Evolutionary conservation across 2,329 filamentous ascomycete genomes (phyloP), one percentile per base, ranked within the genome.

Genomic region (Pseudocercospora macadamiae): DNA sequence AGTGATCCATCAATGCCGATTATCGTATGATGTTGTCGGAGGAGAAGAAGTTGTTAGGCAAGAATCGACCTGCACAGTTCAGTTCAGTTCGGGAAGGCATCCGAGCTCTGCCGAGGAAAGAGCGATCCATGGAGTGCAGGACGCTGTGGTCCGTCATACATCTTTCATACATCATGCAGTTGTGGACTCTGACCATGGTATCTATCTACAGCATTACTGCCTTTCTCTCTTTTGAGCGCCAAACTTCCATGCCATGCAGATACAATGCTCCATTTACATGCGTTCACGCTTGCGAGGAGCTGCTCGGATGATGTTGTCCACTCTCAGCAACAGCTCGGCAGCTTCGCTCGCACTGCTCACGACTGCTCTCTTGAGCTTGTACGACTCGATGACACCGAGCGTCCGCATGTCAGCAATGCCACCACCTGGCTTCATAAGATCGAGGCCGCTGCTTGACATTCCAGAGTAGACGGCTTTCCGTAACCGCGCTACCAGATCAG

Each of bases 301-400:
- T 52, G 91, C 90, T 62, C 93, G 88, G 75, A 99, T 97, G 75
- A 99, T 99, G 77, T 97, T 95, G 79, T 99, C 95, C 53, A 99
- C 95, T 73, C 95, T 86, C 66, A 99, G 82, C 64, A 99, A 84
- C 65, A 97, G 82, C 90, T 99, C 95, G 66, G 95, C 93, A 63
- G 95, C 95, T 79, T 99, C 95, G 59, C 91, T 96, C 19, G 95
- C 95, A 62, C 92, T 96, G 54, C 90, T 96, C 52, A 99, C 95
- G 55, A 99, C 95, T n/a, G 95, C 95, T 74, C 87, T 89, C 86
- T 99, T 99, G 74, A 99, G 80, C 83, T 99, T 99, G 83, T 97
- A 97, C 76, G 91, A 96, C 80, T 99, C 95, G 67, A 99, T 89
- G 25, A 99, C 93, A 44, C 95, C 95, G 48, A 96, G 75, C 70